Conservation (phyloP, 345 rosid genomes). For the Brassica napus region Da-Ae NC_063449.1:42542001-42542500, state of each 20-base stretch:
- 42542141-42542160: slow-evolving; percentile 72
- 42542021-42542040: not conserved
- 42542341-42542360: slow-evolving; percentile 98
- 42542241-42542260: slow-evolving; percentile 64
- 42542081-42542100: slow-evolving; percentile 82
- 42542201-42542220: slow-evolving; percentile 40
- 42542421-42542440: slow-evolving; percentile 88
- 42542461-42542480: slow-evolving; percentile 74
- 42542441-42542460: slow-evolving; percentile 81
- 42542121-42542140: slow-evolving; percentile 83
- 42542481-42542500: slow-evolving; percentile 79
- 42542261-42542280: slow-evolving; percentile 77
- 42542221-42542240: slow-evolving; percentile 30
- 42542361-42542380: slow-evolving; percentile 73
- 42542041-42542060: slow-evolving; percentile 7
- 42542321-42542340: slow-evolving; percentile 90
- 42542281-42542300: slow-evolving; percentile 82
- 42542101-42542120: slow-evolving; percentile 99
- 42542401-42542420: slow-evolving; percentile 90
- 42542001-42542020: not conserved
- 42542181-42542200: slow-evolving; percentile 61
- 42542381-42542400: slow-evolving; percentile 78
- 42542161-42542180: slow-evolving; percentile 65
- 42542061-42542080: slow-evolving; percentile 47
- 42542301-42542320: slow-evolving; percentile 83